A percentile compares a stretch with the other conserved stretches of the same genome.
phyloP scores from a whole-genome alignment of 1,284 basidiomycete genomes.

The Papiliotrema terrestris region DNA sequence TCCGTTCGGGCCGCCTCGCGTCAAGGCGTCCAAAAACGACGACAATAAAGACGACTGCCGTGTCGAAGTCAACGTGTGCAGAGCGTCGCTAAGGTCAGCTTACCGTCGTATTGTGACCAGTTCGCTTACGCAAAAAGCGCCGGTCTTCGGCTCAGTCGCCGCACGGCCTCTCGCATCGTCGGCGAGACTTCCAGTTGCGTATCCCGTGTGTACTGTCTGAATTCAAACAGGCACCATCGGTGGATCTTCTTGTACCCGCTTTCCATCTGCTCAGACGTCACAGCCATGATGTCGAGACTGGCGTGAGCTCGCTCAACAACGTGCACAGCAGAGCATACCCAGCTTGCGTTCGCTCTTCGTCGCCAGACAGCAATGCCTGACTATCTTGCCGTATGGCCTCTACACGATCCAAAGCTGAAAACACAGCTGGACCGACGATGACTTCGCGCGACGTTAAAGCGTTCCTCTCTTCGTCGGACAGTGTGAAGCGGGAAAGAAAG shows the following conservation, averaged over 20 bases:
- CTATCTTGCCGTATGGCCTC: constrained; percentile 80
- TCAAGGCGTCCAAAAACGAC: constrained; percentile 81
- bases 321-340: constrained; percentile 57
- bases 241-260: constrained; percentile 84
- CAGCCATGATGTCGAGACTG: constrained; percentile 82
- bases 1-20: constrained; percentile 81
- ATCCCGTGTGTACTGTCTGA: constrained; percentile 74
- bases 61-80: constrained; percentile 72
- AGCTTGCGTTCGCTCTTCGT: constrained; percentile 71
- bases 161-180: constrained; percentile 69
- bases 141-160: constrained; percentile 66
- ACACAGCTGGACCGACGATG: constrained; percentile 68
- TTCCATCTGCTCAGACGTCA: constrained; percentile 77
- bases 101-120: not conserved
- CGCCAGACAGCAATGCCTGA: constrained; percentile 76
- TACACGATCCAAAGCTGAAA: constrained; percentile 81
- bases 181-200: constrained; percentile 71
- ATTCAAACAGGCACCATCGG: constrained; percentile 81
- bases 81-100: constrained; percentile 60
- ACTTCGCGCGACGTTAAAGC: constrained; percentile 75
- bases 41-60: constrained; percentile 74
- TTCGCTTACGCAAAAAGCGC: constrained; percentile 69
- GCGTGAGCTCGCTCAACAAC: constrained; percentile 6
- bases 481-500: constrained; percentile 81
- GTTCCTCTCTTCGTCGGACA: constrained; percentile 67